phyloP scores from a whole-genome alignment of 805 yeast species.

The Hanseniaspora vineae region DNA sequence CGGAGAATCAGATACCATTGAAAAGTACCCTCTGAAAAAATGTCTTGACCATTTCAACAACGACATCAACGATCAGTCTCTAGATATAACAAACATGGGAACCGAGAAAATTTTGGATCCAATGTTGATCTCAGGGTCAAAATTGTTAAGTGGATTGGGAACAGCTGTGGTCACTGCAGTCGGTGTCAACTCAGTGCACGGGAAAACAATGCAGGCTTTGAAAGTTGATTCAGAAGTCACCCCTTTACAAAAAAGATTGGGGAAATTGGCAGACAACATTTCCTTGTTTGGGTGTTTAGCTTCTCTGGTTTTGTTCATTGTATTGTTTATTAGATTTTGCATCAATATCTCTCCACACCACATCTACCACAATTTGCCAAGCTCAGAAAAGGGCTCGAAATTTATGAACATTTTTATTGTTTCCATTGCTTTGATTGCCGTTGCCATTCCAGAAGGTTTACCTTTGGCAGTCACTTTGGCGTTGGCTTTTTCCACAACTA shows the following conservation, averaged over 20 bases:
- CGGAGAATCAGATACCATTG: slow-evolving; percentile 82
- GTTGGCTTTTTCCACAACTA: slow-evolving; percentile 91
- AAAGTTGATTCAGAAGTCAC: slow-evolving; percentile 70
- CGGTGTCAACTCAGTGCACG: slow-evolving; percentile 81
- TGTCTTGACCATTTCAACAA: slow-evolving; percentile 22
- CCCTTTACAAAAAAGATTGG: slow-evolving; percentile 75
- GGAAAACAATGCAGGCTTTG: slow-evolving; percentile 77
- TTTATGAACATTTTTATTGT: slow-evolving; percentile 81
- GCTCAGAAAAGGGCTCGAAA: slow-evolving; percentile 71
- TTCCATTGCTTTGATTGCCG: slow-evolving; percentile 86
- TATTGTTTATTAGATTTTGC: slow-evolving; percentile 64
- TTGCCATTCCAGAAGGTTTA: slow-evolving; percentile 98
- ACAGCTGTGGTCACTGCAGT: slow-evolving; percentile 79
- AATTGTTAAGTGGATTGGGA: slow-evolving; percentile 76
- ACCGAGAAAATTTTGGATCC: slow-evolving; percentile 49
- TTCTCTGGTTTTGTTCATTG: slow-evolving; percentile 67
- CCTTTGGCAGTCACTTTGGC: slow-evolving; percentile 97
- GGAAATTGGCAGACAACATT: slow-evolving; percentile 78
- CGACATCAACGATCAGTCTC: slow-evolving; percentile 8
- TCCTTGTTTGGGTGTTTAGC: slow-evolving; percentile 89
- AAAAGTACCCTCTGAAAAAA: slow-evolving; percentile 43
- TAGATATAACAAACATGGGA: slow-evolving; percentile 18
- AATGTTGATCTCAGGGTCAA: slow-evolving; percentile 83
- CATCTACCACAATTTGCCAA: slow-evolving; percentile 20
- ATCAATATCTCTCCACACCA: slow-evolving; percentile 45